These are phyloP conservation scores for Chrysanthemum lavandulifolium DNA, from an alignment of 129 eudicot species.

Conservation along the genomic window DNA sequence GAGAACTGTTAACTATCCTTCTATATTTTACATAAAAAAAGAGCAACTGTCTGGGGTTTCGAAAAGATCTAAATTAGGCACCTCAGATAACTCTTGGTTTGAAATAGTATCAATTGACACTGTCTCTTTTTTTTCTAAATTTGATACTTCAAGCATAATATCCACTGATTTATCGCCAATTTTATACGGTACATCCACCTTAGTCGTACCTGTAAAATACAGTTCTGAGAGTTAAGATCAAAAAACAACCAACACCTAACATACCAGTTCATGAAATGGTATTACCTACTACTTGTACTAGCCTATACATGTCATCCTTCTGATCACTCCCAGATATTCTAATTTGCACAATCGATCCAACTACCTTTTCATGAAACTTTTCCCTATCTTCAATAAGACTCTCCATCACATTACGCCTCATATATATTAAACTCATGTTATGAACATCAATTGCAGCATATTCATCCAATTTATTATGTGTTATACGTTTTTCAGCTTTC, in stretches of 20 bases:
- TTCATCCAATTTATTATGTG: conserved; percentile 61
- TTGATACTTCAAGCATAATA: conserved; percentile 80
- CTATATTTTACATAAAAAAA: neutral
- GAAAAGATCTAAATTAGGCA: conserved; percentile 17
- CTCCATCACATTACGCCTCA: conserved; percentile 78
- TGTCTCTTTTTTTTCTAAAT: conserved; percentile 81
- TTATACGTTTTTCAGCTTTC: conserved; percentile 54
- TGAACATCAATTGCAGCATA: conserved; percentile 97
- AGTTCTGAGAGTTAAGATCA: conserved; percentile 13
- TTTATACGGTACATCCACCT: conserved; percentile 65
- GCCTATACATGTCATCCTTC: conserved; percentile 81
- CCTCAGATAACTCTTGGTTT: conserved; percentile 85
- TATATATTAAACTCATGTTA: conserved; percentile 77
- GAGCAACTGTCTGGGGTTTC: neutral
- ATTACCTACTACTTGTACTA: conserved; percentile 92
- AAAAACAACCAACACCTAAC: neutral
- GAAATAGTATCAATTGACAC: conserved; percentile 74
- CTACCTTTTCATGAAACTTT: conserved; percentile 65
- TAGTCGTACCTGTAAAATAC: conserved; percentile 59
- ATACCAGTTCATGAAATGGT: conserved; percentile 4
- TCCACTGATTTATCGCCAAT: conserved; percentile 52
- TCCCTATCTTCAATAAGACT: conserved; percentile 55
- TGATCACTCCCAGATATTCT: conserved; percentile 74
- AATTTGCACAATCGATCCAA: conserved; percentile 86
- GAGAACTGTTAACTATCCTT: neutral